Conservation (phyloP, 1,284 basidiomycete genomes). For the Heterobasidion annosum region DNA sequence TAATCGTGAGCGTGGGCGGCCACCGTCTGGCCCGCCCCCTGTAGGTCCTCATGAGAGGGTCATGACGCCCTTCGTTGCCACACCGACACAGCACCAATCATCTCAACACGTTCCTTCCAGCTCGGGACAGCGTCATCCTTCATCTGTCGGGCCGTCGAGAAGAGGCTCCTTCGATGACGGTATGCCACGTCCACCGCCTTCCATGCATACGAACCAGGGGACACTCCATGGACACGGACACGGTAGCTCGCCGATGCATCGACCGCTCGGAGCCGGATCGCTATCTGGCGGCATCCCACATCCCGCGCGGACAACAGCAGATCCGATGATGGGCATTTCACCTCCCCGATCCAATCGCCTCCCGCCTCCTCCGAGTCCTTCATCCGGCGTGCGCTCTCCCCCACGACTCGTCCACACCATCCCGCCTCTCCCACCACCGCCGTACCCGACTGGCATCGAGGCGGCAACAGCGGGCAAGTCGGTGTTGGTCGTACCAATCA, state of each 20-base stretch:
- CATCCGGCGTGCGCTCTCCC: not conserved
- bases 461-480: constrained; percentile 1
- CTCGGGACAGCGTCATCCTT: constrained; percentile 16
- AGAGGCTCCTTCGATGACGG: constrained; percentile 19
- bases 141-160: constrained; percentile 17
- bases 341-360: constrained; percentile 1
- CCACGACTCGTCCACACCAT: not conserved
- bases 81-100: constrained; percentile 26
- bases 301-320: not conserved
- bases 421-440: constrained; percentile 1
- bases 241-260: not conserved
- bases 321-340: not conserved
- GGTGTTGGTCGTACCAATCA: not conserved
- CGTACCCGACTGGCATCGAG: constrained; percentile 2
- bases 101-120: constrained; percentile 11
- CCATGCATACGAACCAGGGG: not conserved
- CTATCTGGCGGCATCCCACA: not conserved
- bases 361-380: constrained; percentile 1
- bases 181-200: not conserved
- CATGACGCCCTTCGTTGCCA: constrained; percentile 40
- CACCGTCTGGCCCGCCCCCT: constrained; percentile 22
- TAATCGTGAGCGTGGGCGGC: constrained; percentile 9
- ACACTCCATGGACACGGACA: not conserved
- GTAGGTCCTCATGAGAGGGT: constrained; percentile 25
- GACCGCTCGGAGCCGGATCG: not conserved